Base-by-base conservation (phyloP, 495 filamentous ascomycete species). In the Tuber calosporum region DNA sequence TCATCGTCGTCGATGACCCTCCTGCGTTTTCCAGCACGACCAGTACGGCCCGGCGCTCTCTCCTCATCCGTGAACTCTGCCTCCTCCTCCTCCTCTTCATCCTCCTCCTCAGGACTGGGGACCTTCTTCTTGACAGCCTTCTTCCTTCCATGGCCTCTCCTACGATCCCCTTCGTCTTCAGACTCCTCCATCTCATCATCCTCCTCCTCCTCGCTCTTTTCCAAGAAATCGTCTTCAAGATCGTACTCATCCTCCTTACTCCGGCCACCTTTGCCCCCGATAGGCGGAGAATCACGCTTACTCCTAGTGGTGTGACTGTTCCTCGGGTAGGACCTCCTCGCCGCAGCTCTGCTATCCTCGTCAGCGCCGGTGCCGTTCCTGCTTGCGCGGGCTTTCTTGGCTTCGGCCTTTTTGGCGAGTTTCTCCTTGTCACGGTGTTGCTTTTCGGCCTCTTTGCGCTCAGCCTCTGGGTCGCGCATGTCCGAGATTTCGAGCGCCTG, bases 201-300 rank as follows among this genome's bases (percentile, higher is more conserved):
- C 30, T 87, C 86, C 39, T 88, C 87, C 40, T 86, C 85, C 58
- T 88, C 84, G 26, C 81, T 83, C 2, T 73, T 72, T 42, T 82
- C 86, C 66, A 87, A 76, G 72, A 87, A 87, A 67, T 83, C 85
- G 74, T 89, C 88, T 45, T 88, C 87, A 69, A 87, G 83, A 73
- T 87, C 87, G 66, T 87, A 93, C 77, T 92, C 90, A 79, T 93
- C 91, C 77, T 93, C 89, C 68, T 84, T 84, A 6, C 84, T 88
- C 86, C 70, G 75, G 71, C 76, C 76, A 68, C 36, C 90, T 84
- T 40, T 87, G 82, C 74, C 87, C 83, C 41, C 87, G 84, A 74
- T 89, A 84, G n/a, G 86, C 83, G 82, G 86, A 84, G 72, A 88
- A 85, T 80, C 81, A 72, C 76, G 88, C 86, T 71, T 87, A 83